phyloP scores from a whole-genome alignment of 2,329 filamentous ascomycete species.

The Colletotrichum caudatum region DNA sequence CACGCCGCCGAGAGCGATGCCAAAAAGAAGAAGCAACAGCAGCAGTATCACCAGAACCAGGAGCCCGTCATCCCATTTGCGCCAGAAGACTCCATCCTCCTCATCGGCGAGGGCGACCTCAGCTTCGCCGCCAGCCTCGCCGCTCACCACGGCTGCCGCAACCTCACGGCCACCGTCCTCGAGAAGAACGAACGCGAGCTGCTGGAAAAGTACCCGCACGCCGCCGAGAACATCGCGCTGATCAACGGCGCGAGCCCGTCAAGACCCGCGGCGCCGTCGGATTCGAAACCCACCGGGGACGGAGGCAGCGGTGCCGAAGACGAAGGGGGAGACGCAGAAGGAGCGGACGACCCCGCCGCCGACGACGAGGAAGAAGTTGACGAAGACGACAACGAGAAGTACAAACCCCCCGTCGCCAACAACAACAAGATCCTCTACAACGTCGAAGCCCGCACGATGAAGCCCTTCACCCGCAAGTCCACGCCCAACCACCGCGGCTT shows the following conservation, averaged over 20 bases:
- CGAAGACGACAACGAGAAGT: conserved; percentile 35
- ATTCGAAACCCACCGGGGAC: conserved; percentile 11
- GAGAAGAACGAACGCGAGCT: conserved; percentile 71
- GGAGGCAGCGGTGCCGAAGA: conserved; percentile 28
- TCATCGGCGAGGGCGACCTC: conserved; percentile 85
- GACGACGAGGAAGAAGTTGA: conserved; percentile 40
- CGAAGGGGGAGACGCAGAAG: conserved; percentile 22
- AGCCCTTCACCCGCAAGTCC: conserved; percentile 53
- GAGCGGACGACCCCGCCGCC: conserved; percentile 34
- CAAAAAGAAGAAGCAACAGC: conserved; percentile 42
- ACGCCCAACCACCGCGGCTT: conserved; percentile 44
- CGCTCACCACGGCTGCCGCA: conserved; percentile 72
- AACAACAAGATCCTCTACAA: conserved; percentile 66
- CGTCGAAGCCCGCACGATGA: conserved; percentile 76
- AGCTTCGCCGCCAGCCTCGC: conserved; percentile 79
- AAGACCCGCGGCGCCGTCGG: conserved; percentile 6
- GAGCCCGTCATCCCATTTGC: conserved; percentile 75
- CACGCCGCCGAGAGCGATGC: conserved; percentile 25
- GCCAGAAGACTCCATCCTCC: conserved; percentile 75
- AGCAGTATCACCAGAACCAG: conserved; percentile 48
- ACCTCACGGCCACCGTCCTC: conserved; percentile 77
- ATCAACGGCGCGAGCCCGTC: conserved; percentile 50
- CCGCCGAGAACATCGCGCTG: conserved; percentile 66
- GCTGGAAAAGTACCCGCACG: conserved; percentile 79
- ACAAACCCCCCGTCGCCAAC: conserved; percentile 43